These are phyloP conservation scores for Liquidambar formosana DNA, from an alignment of 164 flowering plant genomes.

Conservation along the genomic window DNA sequence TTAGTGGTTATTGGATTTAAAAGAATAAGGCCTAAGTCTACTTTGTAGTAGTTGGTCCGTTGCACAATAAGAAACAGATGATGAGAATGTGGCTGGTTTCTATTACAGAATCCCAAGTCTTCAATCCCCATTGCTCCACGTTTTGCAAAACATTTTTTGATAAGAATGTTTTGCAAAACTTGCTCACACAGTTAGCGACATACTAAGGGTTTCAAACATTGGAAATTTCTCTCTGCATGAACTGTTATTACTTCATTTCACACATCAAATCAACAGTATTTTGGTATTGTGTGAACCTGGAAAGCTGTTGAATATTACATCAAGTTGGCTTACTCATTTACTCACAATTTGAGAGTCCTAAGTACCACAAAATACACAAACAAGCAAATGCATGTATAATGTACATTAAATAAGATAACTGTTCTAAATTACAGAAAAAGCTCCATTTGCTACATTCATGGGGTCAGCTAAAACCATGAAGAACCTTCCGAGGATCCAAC, in stretches of 20 bases:
- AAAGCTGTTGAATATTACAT: not conserved
- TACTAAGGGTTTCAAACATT: not conserved
- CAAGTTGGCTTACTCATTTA: not conserved
- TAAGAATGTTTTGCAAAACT: not conserved
- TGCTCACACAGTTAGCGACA: not conserved
- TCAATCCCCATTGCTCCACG: not conserved
- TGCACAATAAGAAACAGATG: conserved; percentile 3
- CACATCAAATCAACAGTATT: not conserved
- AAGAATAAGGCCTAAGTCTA: conserved; percentile 15
- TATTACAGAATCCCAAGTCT: not conserved
- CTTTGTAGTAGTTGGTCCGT: not conserved
- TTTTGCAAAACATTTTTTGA: not conserved
- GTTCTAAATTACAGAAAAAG: conserved; percentile 9
- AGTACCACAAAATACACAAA: conserved; percentile 4
- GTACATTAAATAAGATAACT: conserved; percentile 6
- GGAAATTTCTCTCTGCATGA: not conserved
- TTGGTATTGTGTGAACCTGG: not conserved
- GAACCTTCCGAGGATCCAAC: conserved; percentile 71
- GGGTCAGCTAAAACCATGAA: conserved; percentile 45
- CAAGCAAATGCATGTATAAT: conserved; percentile 5
- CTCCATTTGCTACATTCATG: conserved; percentile 8
- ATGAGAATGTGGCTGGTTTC: not conserved
- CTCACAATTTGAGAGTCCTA: not conserved
- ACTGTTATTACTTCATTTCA: not conserved
- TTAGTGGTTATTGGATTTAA: not conserved